phyloP scores from a whole-genome alignment of 768 basidiomycete species.

The Psilocybe tampanensis region DNA sequence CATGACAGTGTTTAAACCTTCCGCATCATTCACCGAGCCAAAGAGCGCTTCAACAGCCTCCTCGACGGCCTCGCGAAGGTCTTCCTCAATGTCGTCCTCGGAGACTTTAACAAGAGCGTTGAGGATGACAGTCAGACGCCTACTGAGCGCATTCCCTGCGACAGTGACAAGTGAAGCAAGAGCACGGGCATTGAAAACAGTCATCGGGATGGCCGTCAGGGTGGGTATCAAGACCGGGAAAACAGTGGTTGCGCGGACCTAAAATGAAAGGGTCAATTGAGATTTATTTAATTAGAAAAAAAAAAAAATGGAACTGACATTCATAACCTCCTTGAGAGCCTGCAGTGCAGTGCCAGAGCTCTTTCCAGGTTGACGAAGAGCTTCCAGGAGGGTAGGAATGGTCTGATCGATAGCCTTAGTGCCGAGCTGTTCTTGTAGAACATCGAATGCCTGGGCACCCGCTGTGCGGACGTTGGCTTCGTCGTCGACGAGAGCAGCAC shows the following conservation, averaged over 20 bases:
- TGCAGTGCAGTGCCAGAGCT: conserved; percentile 95
- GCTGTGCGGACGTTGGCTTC: conserved; percentile 85
- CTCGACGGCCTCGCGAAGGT: conserved; percentile 67
- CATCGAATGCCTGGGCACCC: conserved; percentile 87
- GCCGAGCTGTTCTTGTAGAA: conserved; percentile 90
- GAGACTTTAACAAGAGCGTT: conserved; percentile 76
- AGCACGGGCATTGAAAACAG: conserved; percentile 93
- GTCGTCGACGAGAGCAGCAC: conserved; percentile 85
- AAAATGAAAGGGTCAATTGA: background rate
- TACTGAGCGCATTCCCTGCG: conserved; percentile 88
- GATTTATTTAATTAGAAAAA: background rate
- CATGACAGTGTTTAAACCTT: conserved; percentile 91
- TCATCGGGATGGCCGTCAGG: conserved; percentile 86
- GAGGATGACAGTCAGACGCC: conserved; percentile 77
- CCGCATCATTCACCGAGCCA: conserved; percentile 77
- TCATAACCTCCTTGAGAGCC: conserved; percentile 93
- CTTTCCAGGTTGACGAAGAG: conserved; percentile 89
- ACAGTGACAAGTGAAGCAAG: conserved; percentile 90
- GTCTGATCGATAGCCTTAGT: conserved; percentile 93
- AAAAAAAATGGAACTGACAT: conserved; percentile 47
- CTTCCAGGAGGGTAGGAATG: conserved; percentile 92
- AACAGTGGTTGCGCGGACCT: conserved; percentile 93
- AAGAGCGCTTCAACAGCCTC: conserved; percentile 78
- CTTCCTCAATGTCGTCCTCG: conserved; percentile 72
- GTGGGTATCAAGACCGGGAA: conserved; percentile 98